A percentile compares a stretch with the other conserved stretches of the same genome.
Evolutionary conservation across 139 green algal genomes (phyloP).

Genomic region (Klebsormidium nitens): DNA sequence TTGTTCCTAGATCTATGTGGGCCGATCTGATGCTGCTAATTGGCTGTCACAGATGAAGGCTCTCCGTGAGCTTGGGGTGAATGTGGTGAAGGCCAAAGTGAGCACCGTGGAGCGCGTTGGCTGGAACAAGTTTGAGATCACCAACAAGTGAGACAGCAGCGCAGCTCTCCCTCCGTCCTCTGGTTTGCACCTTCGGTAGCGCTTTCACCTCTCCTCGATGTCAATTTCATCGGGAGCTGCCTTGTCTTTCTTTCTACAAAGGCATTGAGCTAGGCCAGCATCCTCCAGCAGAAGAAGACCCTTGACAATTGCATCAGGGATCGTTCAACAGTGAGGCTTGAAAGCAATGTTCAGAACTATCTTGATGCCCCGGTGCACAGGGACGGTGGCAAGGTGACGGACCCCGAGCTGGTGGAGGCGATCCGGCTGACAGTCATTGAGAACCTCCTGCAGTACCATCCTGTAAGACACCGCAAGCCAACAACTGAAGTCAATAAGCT

Average conservation of each 20-base stretch:
- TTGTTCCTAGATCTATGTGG: no score
- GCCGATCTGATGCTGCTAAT: no score
- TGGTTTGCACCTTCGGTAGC: no score
- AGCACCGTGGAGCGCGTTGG: background rate
- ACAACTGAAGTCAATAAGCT: no score
- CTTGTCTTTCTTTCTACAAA: conserved; percentile 4
- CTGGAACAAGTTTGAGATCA: conserved; percentile 81
- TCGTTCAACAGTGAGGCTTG: no score
- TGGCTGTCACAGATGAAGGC: no score
- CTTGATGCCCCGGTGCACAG: background rate
- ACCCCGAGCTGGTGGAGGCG: conserved; percentile 71
- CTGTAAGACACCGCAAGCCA: conserved; percentile 61
- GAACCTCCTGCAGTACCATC: conserved; percentile 75
- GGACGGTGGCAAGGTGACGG: conserved; percentile 65
- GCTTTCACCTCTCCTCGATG: background rate
- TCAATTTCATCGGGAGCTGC: background rate
- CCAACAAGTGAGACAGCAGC: conserved; percentile 43
- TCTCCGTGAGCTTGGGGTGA: conserved; percentile 81
- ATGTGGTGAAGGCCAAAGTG: conserved; percentile 82
- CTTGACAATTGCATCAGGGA: no score
- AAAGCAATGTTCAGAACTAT: background rate
- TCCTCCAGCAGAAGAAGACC: background rate
- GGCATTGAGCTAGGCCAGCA: background rate
- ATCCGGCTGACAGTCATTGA: conserved; percentile 87
- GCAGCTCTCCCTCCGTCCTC: background rate